Percentiles rank a stretch among this genome's conserved stretches.
These are phyloP conservation scores for Trichoderma gracile DNA, from an alignment of 2,329 filamentous ascomycete species.

Conservation along the genomic window DNA sequence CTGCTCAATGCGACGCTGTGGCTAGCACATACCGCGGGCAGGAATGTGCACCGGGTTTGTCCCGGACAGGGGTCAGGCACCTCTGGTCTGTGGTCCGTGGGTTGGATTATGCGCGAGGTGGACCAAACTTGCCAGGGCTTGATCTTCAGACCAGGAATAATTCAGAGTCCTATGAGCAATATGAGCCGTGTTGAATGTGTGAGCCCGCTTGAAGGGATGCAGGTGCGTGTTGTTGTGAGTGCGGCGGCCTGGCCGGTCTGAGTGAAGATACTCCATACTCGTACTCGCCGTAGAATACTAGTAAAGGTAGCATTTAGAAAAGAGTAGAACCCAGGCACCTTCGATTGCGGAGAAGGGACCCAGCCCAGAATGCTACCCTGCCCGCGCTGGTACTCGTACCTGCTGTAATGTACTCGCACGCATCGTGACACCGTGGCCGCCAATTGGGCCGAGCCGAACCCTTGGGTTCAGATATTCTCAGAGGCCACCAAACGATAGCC, in stretches of 20 bases:
- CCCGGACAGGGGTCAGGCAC: constrained; percentile 5
- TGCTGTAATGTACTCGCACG: too few species aligned
- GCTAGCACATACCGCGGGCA: constrained; percentile 12
- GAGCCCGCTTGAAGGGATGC: neutral
- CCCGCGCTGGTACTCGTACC: neutral
- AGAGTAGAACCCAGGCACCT: neutral
- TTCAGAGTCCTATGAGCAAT: neutral
- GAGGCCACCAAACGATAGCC: constrained; percentile 22
- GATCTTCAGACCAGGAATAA: neutral
- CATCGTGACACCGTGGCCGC: constrained; percentile 19
- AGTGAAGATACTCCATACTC: neutral
- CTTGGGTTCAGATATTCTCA: constrained; percentile 20
- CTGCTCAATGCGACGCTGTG: constrained; percentile 24
- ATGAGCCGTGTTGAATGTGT: neutral
- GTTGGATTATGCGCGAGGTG: constrained; percentile 7
- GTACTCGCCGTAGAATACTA: neutral
- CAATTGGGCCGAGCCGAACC: constrained; percentile 19
- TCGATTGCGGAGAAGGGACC: constrained; percentile 6
- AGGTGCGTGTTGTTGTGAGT: neutral
- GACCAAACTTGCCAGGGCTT: neutral
- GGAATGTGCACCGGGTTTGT: constrained; percentile 12
- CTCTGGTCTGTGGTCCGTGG: neutral
- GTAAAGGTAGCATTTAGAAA: too few species aligned
- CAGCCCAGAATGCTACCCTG: neutral
- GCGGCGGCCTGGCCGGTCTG: neutral